phyloP scores from a whole-genome alignment of 2,329 filamentous ascomycete species.

The Xylariales sp. region DNA sequence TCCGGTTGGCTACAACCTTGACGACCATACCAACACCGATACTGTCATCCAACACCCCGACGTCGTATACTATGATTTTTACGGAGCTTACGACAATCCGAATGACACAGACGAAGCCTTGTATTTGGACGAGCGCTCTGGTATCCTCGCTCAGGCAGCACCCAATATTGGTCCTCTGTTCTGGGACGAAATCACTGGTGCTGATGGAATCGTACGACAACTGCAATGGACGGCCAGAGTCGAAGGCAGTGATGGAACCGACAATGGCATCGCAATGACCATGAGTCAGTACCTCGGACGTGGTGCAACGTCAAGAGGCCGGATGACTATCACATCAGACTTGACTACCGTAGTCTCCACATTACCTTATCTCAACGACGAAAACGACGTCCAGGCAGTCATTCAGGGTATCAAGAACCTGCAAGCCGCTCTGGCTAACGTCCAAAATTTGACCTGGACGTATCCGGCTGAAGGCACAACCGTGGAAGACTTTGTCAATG shows the following conservation, averaged over 20 bases:
- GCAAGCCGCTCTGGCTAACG: constrained; percentile 45
- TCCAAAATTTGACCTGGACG: constrained; percentile 51
- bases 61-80: constrained; percentile 61
- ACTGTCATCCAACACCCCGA: constrained; percentile 40
- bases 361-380: constrained; percentile 53
- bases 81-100: constrained; percentile 51
- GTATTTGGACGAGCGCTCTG: constrained; percentile 48
- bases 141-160: constrained; percentile 59
- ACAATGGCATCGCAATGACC: constrained; percentile 37
- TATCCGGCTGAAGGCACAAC: constrained; percentile 48
- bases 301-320: constrained; percentile 56
- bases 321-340: constrained; percentile 53
- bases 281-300: constrained; percentile 61
- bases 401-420: constrained; percentile 59
- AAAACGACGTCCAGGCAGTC: constrained; percentile 59
- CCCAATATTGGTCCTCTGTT: constrained; percentile 60
- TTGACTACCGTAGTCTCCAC: constrained; percentile 55
- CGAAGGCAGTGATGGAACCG: constrained; percentile 45
- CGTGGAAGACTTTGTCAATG: constrained; percentile 52
- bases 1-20: constrained; percentile 55
- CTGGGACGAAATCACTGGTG: constrained; percentile 53
- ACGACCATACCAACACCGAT: constrained; percentile 53
- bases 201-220: constrained; percentile 57
- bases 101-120: constrained; percentile 35
- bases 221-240: constrained; percentile 64